These are phyloP conservation scores for Arabidopsis thaliana DNA, from an alignment of 345 rosid species.

Conservation along the genomic window TAIR10.1 NC_003076.8:6281001-6281500, in stretches of 20 bases:
- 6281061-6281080: not conserved
- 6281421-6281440: too few relatives aligned
- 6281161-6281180: not conserved
- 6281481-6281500: not conserved
- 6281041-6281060: not conserved
- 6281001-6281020: constrained; percentile 14
- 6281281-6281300: not conserved
- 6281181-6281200: not conserved
- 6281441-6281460: not conserved
- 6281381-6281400: not conserved
- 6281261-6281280: not conserved
- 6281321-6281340: too few relatives aligned
- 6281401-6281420: not conserved
- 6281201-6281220: not conserved
- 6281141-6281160: not conserved
- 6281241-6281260: not conserved
- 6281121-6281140: not conserved
- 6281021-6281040: not conserved
- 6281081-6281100: not conserved
- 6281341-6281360: not conserved
- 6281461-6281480: not conserved
- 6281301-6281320: not conserved
- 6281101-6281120: not conserved
- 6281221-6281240: not conserved
- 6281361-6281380: not conserved